These are phyloP conservation scores for Orbilia quercus DNA, from an alignment of 2,329 filamentous ascomycete species.

Conservation along the genomic window DNA sequence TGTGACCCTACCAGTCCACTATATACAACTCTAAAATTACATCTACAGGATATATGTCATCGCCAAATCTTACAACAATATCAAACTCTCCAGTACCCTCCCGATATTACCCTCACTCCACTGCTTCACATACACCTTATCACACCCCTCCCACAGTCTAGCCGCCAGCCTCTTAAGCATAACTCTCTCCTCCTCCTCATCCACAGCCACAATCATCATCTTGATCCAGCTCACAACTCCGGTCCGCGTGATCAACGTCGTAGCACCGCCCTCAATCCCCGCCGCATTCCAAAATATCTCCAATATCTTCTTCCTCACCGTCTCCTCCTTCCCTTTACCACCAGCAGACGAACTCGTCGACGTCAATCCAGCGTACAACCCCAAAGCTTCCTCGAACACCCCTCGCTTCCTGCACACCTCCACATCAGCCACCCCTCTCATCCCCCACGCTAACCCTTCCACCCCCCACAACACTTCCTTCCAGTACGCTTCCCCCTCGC, in stretches of 20 bases:
- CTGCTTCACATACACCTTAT: constrained; percentile 58
- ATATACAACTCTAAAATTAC: background rate
- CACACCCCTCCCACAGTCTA: constrained; percentile 58
- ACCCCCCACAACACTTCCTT: constrained; percentile 59
- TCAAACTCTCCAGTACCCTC: constrained; percentile 28
- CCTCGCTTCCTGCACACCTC: constrained; percentile 37
- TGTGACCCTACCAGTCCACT: no score
- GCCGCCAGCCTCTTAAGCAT: constrained; percentile 58
- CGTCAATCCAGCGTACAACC: constrained; percentile 13
- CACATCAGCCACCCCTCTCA: constrained; percentile 54
- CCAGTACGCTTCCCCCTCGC: constrained; percentile 56
- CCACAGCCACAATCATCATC: constrained; percentile 41
- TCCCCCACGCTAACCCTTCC: constrained; percentile 51
- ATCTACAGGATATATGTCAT: constrained; percentile 4
- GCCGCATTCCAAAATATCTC: constrained; percentile 59
- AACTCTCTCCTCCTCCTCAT: constrained; percentile 34
- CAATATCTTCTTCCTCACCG: constrained; percentile 56
- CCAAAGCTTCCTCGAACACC: constrained; percentile 42
- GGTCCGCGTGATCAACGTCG: constrained; percentile 59
- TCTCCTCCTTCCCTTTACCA: constrained; percentile 23
- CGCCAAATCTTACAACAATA: constrained; percentile 18
- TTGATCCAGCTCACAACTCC: constrained; percentile 58
- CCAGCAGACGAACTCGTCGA: background rate
- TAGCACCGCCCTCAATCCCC: constrained; percentile 58
- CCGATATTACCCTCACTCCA: constrained; percentile 58